Conservation (phyloP, 164 flowering plant genomes). For the Kingdonia uniflora region DNA sequence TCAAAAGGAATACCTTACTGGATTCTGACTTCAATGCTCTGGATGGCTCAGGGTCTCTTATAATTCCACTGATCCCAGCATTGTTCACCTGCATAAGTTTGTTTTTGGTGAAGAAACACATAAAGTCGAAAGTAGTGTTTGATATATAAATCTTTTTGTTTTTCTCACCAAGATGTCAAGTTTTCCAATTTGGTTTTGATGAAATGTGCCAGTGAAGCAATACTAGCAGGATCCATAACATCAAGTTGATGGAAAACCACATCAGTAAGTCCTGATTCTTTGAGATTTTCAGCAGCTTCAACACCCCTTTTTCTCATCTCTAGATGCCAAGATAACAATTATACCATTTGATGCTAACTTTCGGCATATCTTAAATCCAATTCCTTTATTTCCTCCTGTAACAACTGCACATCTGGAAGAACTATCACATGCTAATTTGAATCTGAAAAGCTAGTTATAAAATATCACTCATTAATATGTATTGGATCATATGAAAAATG, state of each 20-base stretch:
- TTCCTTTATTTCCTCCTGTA: conserved; percentile 58
- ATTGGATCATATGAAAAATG: not conserved
- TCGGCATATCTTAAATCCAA: conserved; percentile 46
- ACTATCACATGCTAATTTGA: too few species aligned
- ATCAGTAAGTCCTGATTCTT: conserved; percentile 13
- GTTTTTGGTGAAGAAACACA: too few species aligned
- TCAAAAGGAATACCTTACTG: too few species aligned
- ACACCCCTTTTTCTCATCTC: conserved; percentile 36
- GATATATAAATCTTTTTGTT: too few species aligned
- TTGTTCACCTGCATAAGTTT: too few species aligned
- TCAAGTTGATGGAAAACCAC: conserved; percentile 41
- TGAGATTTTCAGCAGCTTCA: conserved; percentile 29
- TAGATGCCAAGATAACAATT: conserved; percentile 31
- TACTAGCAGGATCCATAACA: conserved; percentile 24
- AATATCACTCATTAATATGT: not conserved
- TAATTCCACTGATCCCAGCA: too few species aligned
- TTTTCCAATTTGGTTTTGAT: conserved; percentile 21
- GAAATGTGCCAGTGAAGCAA: conserved; percentile 28
- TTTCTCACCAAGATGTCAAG: conserved; percentile 42
- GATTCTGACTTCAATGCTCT: too few species aligned
- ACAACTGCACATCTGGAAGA: conserved; percentile 53
- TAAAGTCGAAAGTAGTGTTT: too few species aligned
- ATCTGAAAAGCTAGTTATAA: too few species aligned
- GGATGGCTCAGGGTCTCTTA: too few species aligned
- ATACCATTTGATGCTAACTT: conserved; percentile 41